Conservation (phyloP, 768 basidiomycete species). For the Dioszegia aurantiaca region DNA sequence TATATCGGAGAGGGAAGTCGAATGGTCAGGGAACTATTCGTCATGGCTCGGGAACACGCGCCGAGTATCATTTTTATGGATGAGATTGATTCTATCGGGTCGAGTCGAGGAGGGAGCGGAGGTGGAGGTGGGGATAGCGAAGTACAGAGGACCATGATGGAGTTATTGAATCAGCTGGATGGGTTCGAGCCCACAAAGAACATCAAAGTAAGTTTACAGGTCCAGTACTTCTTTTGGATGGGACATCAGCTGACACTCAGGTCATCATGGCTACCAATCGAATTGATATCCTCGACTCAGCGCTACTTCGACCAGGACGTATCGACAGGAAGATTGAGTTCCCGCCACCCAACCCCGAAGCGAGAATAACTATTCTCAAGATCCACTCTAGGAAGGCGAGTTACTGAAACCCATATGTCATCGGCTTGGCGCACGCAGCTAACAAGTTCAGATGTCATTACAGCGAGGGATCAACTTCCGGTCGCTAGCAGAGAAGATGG, state of each 20-base stretch:
- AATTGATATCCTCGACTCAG: conserved; percentile 93
- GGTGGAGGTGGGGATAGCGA: conserved; percentile 75
- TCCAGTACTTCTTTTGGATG: not conserved
- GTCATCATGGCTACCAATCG: conserved; percentile 97
- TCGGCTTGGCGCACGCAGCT: not conserved
- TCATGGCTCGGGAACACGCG: conserved; percentile 96
- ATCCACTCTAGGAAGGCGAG: conserved; percentile 90
- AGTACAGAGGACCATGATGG: conserved; percentile 86
- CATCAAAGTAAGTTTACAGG: conserved; percentile 60
- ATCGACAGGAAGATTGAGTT: conserved; percentile 98
- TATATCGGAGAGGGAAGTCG: conserved; percentile 95
- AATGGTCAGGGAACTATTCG: conserved; percentile 96
- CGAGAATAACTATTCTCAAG: conserved; percentile 91
- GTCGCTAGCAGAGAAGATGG: conserved; percentile 97
- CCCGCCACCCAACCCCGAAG: conserved; percentile 89
- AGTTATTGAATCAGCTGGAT: conserved; percentile 81
- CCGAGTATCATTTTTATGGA: conserved; percentile 99
- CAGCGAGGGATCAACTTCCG: conserved; percentile 98
- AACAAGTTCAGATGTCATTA: conserved; percentile 74
- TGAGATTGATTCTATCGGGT: conserved; percentile 96
- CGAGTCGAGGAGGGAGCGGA: conserved; percentile 77
- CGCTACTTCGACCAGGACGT: conserved; percentile 86
- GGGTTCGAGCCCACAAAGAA: conserved; percentile 81
- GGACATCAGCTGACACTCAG: conserved; percentile 27
- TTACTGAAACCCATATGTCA: not conserved